phyloP scores from a whole-genome alignment of 495 filamentous ascomycete species.

The Annulohypoxylon moriforme region DNA sequence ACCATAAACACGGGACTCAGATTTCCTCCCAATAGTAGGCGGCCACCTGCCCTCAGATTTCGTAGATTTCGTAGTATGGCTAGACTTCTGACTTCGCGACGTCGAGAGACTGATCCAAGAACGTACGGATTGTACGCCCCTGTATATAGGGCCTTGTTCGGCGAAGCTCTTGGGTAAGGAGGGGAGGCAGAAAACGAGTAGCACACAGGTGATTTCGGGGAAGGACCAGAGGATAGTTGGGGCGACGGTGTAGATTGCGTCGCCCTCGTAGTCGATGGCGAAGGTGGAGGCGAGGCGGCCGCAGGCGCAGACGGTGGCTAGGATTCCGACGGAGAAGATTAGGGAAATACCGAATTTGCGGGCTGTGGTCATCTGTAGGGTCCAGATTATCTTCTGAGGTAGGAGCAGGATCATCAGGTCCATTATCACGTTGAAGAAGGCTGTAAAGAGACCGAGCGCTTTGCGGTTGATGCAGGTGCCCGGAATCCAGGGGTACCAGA shows the following conservation, averaged over 20 bases:
- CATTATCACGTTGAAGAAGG: constrained; percentile 63
- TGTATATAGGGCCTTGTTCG: neutral
- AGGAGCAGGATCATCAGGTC: constrained; percentile 65
- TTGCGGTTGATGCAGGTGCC: constrained; percentile 58
- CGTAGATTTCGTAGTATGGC: neutral
- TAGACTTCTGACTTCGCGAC: neutral
- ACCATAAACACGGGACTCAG: neutral
- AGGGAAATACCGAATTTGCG: constrained; percentile 63
- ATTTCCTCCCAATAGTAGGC: neutral
- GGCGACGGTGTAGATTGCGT: neutral
- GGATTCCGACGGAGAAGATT: constrained; percentile 65
- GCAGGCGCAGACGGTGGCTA: constrained; percentile 29
- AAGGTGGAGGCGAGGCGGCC: neutral
- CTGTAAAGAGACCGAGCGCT: constrained; percentile 58
- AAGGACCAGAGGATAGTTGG: neutral
- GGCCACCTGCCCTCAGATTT: neutral
- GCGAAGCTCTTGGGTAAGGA: neutral
- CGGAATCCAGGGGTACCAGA: constrained; percentile 43
- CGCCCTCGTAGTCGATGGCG: neutral
- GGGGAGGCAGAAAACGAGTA: neutral
- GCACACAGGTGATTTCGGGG: neutral
- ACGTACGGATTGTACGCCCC: neutral
- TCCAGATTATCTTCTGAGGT: constrained; percentile 58
- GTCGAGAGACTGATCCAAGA: neutral
- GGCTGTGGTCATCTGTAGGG: constrained; percentile 55